phyloP scores from a whole-genome alignment of 2,329 filamentous ascomycete genomes.

The Colletotrichum sp. region DNA sequence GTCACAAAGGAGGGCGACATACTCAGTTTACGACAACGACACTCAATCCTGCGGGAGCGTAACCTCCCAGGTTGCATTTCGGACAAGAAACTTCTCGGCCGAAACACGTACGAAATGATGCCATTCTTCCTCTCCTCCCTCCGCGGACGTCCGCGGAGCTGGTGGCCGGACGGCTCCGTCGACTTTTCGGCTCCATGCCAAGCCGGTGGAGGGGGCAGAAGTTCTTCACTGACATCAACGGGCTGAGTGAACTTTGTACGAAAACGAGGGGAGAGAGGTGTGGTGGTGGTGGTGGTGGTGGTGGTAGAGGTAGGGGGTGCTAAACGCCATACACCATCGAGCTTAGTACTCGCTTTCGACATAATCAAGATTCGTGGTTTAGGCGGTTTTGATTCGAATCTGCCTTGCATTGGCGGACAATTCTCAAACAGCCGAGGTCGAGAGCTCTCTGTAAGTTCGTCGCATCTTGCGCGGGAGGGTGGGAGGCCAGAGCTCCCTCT shows the following conservation, averaged over 20 bases:
- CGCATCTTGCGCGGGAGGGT: background rate
- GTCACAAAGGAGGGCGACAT: background rate
- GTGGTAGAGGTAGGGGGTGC: background rate
- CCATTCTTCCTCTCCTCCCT: background rate
- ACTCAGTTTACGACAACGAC: background rate
- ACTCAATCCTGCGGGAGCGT: rapidly evolving
- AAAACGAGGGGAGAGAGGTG: background rate
- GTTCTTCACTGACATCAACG: background rate
- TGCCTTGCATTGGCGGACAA: background rate
- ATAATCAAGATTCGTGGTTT: background rate
- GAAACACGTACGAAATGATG: background rate
- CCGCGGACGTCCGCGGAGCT: background rate
- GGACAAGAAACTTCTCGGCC: background rate
- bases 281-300: background rate
- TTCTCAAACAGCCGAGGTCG: background rate
- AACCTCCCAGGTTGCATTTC: background rate
- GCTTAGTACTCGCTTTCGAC: background rate
- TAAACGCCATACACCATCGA: background rate
- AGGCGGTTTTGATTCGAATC: background rate
- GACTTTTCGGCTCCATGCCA: background rate
- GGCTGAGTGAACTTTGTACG: background rate
- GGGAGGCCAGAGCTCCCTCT: background rate
- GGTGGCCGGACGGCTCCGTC: background rate
- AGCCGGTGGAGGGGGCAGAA: background rate
- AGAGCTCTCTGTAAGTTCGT: background rate